Percentiles rank a stretch among this genome's conserved stretches.
These are phyloP conservation scores for Magnusiomyces sp. DNA, from an alignment of 1,139 yeast genomes.

Conservation along the genomic window DNA sequence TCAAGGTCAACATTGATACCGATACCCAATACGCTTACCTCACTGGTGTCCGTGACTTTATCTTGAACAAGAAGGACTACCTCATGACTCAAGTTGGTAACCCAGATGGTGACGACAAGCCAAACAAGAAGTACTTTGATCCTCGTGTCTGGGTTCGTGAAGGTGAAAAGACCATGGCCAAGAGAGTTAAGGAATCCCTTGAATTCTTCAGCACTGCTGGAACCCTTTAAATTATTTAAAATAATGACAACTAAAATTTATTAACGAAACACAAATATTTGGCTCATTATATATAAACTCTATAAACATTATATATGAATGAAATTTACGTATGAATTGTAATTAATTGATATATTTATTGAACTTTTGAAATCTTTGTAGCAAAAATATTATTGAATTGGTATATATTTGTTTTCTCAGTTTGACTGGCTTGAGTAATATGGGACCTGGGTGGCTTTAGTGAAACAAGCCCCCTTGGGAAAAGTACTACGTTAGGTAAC, in stretches of 20 bases:
- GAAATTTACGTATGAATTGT: too few species aligned
- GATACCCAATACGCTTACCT: slow-evolving; percentile 98
- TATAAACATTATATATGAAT: too few species aligned
- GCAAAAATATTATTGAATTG: too few species aligned
- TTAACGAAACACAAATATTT: too few species aligned
- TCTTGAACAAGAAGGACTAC: slow-evolving; percentile 93
- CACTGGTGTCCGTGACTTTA: slow-evolving; percentile 93
- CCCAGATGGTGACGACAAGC: slow-evolving; percentile 99
- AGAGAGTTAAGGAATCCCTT: slow-evolving; percentile 78
- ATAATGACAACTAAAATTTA: not conserved
- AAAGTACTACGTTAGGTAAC: too few species aligned
- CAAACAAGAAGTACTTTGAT: slow-evolving; percentile 94
- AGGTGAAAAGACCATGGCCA: slow-evolving; percentile 98
- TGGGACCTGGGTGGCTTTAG: too few species aligned
- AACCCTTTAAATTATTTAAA: slow-evolving; percentile 15
- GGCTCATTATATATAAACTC: too few species aligned
- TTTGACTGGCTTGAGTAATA: too few species aligned
- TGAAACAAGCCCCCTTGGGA: too few species aligned
- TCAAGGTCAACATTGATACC: slow-evolving; percentile 98
- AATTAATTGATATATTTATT: too few species aligned
- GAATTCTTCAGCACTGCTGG: slow-evolving; percentile 56
- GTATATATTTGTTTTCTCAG: too few species aligned
- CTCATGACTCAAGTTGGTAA: slow-evolving; percentile 83
- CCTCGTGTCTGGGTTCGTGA: slow-evolving; percentile 99
- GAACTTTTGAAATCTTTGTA: too few species aligned